These are phyloP conservation scores for Limonomyces culmigenus DNA, from an alignment of 1,284 basidiomycete genomes.

Conservation along the genomic window DNA sequence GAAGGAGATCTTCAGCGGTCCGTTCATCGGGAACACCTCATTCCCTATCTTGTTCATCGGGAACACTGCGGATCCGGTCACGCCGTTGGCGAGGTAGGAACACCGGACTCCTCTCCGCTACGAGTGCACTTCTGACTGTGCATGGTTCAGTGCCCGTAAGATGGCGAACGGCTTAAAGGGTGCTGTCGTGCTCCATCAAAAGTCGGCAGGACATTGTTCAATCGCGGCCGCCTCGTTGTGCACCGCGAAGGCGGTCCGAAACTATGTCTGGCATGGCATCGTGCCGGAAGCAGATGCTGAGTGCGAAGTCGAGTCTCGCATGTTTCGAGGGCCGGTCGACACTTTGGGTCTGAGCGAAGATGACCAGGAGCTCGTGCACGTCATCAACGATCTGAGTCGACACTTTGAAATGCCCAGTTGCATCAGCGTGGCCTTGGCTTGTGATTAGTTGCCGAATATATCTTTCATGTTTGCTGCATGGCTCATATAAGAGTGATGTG, in stretches of 20 bases:
- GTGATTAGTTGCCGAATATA: too few species aligned
- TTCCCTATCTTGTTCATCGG: constrained; percentile 6
- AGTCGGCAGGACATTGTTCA: constrained; percentile 22
- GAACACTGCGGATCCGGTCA: constrained; percentile 8
- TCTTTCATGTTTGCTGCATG: too few species aligned
- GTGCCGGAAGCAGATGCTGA: constrained; percentile 23
- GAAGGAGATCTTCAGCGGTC: too few species aligned
- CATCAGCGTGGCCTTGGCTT: too few species aligned
- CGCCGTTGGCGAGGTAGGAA: constrained; percentile 5
- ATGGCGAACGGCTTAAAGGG: neutral
- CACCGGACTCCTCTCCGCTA: constrained; percentile 6
- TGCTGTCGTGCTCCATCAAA: neutral
- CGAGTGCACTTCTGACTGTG: neutral
- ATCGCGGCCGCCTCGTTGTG: constrained; percentile 23
- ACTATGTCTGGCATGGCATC: constrained; percentile 23
- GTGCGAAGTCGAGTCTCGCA: constrained; percentile 14
- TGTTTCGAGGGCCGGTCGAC: constrained; percentile 8
- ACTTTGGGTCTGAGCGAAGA: too few species aligned
- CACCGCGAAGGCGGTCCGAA: constrained; percentile 20
- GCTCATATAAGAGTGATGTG: too few species aligned
- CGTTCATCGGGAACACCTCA: constrained; percentile 5
- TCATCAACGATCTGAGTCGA: too few species aligned
- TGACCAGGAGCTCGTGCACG: too few species aligned
- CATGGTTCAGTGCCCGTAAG: neutral
- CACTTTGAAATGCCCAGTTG: too few species aligned